Base-by-base conservation (phyloP, 2,329 filamentous ascomycete species). In the Trichophyton verrucosum region DNA sequence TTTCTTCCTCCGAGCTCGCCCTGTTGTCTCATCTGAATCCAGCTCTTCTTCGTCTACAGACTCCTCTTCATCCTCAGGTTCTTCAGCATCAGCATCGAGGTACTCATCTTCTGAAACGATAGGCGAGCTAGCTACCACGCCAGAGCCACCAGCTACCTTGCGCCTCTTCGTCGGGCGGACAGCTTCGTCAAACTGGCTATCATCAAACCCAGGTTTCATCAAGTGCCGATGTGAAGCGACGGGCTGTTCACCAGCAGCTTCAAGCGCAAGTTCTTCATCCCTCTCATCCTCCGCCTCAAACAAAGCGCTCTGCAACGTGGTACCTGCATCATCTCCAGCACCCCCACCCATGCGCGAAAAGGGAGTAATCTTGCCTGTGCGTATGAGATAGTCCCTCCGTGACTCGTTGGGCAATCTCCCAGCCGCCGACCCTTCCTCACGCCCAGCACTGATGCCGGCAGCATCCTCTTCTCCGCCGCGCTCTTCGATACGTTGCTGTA, bases 341-440 rank as follows among this genome's bases (percentile, higher is more conserved):
- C 85, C 80, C 13, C 83, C 80, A 27, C 84, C 84, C 67, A 95
- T 82, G 64, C 86, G 88, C 6, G 91, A 88, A 69, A 99, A 99
- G 0, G 94, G 94, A 0, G 94, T 99, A 66, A 99, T 97, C 75
- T 97, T 97, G 63, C 94, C 94, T 0, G 92, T 99, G 30, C 94
- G 85, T 57, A 99, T 94, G 55, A 99, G 81, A 71, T 88, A 99
- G 55, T 96, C 91, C 58, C 91, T 84, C 63, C 89, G 85, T 24
- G 83, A 90, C 76, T 97, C 94, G 63, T 88, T 88, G 1, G 88
- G 85, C 61, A 92, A 75, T 60, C 83, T 84, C 62, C 75, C 77
- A 3, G 74, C 68, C 27, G 78, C 75, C 59, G 77, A 74, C 13
- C 71, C 69, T 36, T 77, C 49, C 33, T 55, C 73, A 1, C 76